A percentile compares a stretch with the other conserved stretches of the same genome.
phyloP scores from a whole-genome alignment of 1,284 basidiomycete genomes.

The Heterobasidion annosum region DNA sequence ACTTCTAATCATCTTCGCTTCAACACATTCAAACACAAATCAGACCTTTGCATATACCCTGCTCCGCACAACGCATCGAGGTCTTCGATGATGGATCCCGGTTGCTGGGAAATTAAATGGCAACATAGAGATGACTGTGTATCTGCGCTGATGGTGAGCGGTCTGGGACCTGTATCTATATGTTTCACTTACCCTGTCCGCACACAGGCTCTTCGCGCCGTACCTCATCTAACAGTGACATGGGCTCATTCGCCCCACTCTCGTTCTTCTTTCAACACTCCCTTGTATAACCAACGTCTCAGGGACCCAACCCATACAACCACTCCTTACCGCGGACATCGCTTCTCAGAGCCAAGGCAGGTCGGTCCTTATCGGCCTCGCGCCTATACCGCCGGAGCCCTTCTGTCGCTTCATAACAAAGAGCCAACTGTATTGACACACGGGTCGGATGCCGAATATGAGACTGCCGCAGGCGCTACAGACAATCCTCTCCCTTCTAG shows the following conservation, averaged over 20 bases:
- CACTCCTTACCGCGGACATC: not conserved
- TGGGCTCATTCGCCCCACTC: constrained; percentile 54
- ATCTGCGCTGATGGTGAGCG: constrained; percentile 53
- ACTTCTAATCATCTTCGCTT: not conserved
- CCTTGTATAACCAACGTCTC: not conserved
- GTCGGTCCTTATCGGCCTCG: not conserved
- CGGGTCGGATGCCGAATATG: not conserved
- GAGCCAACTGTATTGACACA: not conserved
- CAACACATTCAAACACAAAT: not conserved
- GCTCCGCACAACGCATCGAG: constrained; percentile 47
- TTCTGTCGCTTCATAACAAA: not conserved
- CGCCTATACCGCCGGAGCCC: not conserved
- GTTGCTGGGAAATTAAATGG: constrained; percentile 73
- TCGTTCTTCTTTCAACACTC: not conserved
- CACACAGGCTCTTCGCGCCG: constrained; percentile 50
- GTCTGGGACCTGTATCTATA: not conserved
- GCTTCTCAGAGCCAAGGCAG: not conserved
- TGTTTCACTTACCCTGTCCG: constrained; percentile 5
- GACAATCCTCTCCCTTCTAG: not conserved
- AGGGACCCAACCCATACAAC: not conserved
- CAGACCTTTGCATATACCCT: constrained; percentile 1
- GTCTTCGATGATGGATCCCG: constrained; percentile 41
- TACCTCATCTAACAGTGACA: constrained; percentile 65
- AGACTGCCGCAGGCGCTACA: not conserved
- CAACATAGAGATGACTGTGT: constrained; percentile 64